Percentiles rank a stretch among this genome's conserved stretches.
phyloP scores from a whole-genome alignment of 768 basidiomycete species.

The Tylopilus intermedius region DNA sequence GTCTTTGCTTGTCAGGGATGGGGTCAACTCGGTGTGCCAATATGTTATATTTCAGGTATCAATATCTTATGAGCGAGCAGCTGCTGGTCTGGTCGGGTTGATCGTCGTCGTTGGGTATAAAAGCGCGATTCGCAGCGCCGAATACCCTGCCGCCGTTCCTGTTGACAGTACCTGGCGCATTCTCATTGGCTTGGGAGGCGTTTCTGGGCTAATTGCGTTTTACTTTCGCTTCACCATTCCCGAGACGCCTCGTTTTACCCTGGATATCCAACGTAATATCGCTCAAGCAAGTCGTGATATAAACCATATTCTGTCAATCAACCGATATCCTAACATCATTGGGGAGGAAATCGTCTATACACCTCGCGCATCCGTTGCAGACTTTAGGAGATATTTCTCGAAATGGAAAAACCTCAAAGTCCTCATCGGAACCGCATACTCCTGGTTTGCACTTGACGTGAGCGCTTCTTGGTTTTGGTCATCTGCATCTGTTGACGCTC shows the following conservation, averaged over 20 bases:
- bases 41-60: not conserved
- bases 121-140: constrained; percentile 40
- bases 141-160: constrained; percentile 36
- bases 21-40: constrained; percentile 68
- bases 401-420: constrained; percentile 75
- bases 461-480: constrained; percentile 22
- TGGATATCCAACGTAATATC: constrained; percentile 83
- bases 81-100: constrained; percentile 62
- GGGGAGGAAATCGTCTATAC: constrained; percentile 48
- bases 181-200: constrained; percentile 78
- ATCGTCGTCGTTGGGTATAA: constrained; percentile 64
- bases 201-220: constrained; percentile 73
- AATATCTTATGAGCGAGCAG: constrained; percentile 27
- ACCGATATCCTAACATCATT: constrained; percentile 33
- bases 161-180: constrained; percentile 83
- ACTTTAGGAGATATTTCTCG: constrained; percentile 66
- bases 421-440: constrained; percentile 70
- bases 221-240: constrained; percentile 91
- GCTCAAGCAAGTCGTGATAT: constrained; percentile 70
- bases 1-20: constrained; percentile 86
- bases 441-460: constrained; percentile 88
- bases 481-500: not conserved
- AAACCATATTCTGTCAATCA: constrained; percentile 50
- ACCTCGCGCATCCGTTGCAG: constrained; percentile 59
- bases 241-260: constrained; percentile 86